Percentiles rank a stretch among this genome's conserved stretches.
Evolutionary conservation across 441 rosid genomes (phyloP).

Genomic region (Gossypium gossypioides): DNA sequence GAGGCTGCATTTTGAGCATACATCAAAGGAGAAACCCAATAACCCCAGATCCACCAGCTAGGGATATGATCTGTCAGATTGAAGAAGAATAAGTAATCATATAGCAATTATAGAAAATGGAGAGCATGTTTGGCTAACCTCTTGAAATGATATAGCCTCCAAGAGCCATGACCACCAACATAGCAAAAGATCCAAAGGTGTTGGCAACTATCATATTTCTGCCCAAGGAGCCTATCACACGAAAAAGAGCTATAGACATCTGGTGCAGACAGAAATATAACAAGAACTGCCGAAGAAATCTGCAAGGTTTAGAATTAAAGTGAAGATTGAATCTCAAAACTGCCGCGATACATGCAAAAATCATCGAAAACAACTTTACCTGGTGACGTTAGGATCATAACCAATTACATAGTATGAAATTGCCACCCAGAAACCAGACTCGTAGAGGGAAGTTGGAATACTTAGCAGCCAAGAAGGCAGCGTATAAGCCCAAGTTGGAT

Average conservation of each 20-base stretch:
- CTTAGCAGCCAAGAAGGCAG: constrained; percentile 85
- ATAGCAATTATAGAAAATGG: neutral
- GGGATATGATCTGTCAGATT: constrained; percentile 64
- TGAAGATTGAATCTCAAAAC: constrained; percentile 13
- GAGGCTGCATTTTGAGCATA: constrained; percentile 96
- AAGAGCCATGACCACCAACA: constrained; percentile 92
- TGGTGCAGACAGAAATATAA: constrained; percentile 81
- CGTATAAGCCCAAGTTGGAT: constrained; percentile 88
- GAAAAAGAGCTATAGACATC: constrained; percentile 81
- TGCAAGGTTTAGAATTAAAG: constrained; percentile 31
- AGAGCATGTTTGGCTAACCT: constrained; percentile 35
- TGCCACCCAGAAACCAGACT: constrained; percentile 89
- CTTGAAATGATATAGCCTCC: constrained; percentile 85
- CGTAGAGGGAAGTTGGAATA: constrained; percentile 74
- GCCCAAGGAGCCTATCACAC: constrained; percentile 90
- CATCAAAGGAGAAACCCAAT: constrained; percentile 89
- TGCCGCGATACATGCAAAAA: constrained; percentile 8
- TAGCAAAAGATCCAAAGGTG: constrained; percentile 93
- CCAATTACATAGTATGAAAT: constrained; percentile 80
- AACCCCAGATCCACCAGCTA: constrained; percentile 97
- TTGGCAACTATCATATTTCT: constrained; percentile 89
- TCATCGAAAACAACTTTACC: constrained; percentile 32
- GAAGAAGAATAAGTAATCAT: constrained; percentile 13
- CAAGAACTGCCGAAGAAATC: constrained; percentile 72
- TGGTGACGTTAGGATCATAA: constrained; percentile 63